phyloP scores from a whole-genome alignment of 1,139 yeast species.

The Candida labiduridarum region DNA sequence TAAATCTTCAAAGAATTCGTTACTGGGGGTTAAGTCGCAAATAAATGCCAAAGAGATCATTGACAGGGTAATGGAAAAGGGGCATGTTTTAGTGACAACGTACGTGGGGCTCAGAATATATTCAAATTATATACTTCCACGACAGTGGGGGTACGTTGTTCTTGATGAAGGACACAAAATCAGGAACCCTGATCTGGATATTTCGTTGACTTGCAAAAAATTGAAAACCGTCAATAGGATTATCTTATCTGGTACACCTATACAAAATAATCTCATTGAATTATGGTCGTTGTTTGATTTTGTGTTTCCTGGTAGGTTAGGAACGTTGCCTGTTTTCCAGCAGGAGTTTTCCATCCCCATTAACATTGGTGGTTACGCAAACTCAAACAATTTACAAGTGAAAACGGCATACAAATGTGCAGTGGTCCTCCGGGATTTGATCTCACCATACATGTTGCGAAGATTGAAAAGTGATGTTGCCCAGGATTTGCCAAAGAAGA shows the following conservation, averaged over 20 bases:
- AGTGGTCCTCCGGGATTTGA: constrained; percentile 80
- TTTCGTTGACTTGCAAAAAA: constrained; percentile 83
- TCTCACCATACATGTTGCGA: constrained; percentile 85
- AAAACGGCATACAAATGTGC: constrained; percentile 98
- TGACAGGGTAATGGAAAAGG: constrained; percentile 55
- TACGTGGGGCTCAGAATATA: constrained; percentile 88
- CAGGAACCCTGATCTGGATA: constrained; percentile 89
- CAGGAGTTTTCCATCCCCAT: constrained; percentile 91
- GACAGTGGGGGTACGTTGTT: constrained; percentile 87
- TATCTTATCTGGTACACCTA: constrained; percentile 93
- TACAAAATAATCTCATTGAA: constrained; percentile 88
- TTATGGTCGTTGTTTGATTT: constrained; percentile 95
- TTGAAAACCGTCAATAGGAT: constrained; percentile 79
- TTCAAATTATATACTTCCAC: constrained; percentile 65
- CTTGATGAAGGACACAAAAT: constrained; percentile 97
- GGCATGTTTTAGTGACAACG: constrained; percentile 88
- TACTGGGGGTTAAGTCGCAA: constrained; percentile 35
- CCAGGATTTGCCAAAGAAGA: constrained; percentile 88
- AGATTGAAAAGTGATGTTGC: constrained; percentile 96
- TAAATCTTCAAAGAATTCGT: constrained; percentile 34
- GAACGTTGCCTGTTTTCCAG: constrained; percentile 93
- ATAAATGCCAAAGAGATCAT: constrained; percentile 49
- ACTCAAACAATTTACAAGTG: constrained; percentile 93
- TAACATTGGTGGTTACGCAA: constrained; percentile 97
- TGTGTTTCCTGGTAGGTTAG: constrained; percentile 90